A percentile compares a stretch with the other conserved stretches of the same genome.
Evolutionary conservation across 2,329 filamentous ascomycete genomes (phyloP).

Genomic region (Thyridium curvatum): DNA sequence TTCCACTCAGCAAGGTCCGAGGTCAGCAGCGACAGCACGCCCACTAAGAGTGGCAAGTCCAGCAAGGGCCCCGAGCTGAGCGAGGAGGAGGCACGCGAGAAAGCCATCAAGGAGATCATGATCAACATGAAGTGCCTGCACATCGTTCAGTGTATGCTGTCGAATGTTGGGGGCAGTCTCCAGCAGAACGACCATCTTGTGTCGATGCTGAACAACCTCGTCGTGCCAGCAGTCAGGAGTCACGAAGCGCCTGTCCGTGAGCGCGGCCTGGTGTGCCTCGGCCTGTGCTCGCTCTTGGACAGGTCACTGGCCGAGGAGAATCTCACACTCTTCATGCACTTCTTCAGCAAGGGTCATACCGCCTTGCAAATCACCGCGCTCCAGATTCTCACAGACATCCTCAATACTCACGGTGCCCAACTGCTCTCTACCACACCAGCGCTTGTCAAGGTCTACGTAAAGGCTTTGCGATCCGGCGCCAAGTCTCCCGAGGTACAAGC

Average conservation of each 20-base stretch:
- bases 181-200: conserved; percentile 89
- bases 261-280: conserved; percentile 80
- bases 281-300: conserved; percentile 85
- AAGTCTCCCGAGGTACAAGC: conserved; percentile 71
- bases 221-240: conserved; percentile 89
- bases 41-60: conserved; percentile 37
- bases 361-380: conserved; percentile 83
- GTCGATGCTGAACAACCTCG: conserved; percentile 95
- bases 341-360: conserved; percentile 89
- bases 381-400: conserved; percentile 87
- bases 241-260: conserved; percentile 91
- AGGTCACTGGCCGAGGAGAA: conserved; percentile 90
- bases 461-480: conserved; percentile 67
- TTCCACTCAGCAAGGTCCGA: conserved; percentile 93
- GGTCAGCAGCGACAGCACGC: conserved; percentile 60
- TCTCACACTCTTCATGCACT: conserved; percentile 87
- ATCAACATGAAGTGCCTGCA: conserved; percentile 98
- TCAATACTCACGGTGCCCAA: conserved; percentile 80
- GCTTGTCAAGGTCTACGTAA: conserved; percentile 79
- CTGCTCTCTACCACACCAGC: conserved; percentile 62
- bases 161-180: conserved; percentile 82
- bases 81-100: conserved; percentile 63
- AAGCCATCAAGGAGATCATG: conserved; percentile 84
- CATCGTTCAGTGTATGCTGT: conserved; percentile 94
- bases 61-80: conserved; percentile 33